phyloP scores from a whole-genome alignment of 1,284 basidiomycete species.

The Trichosporon sp. region DNA sequence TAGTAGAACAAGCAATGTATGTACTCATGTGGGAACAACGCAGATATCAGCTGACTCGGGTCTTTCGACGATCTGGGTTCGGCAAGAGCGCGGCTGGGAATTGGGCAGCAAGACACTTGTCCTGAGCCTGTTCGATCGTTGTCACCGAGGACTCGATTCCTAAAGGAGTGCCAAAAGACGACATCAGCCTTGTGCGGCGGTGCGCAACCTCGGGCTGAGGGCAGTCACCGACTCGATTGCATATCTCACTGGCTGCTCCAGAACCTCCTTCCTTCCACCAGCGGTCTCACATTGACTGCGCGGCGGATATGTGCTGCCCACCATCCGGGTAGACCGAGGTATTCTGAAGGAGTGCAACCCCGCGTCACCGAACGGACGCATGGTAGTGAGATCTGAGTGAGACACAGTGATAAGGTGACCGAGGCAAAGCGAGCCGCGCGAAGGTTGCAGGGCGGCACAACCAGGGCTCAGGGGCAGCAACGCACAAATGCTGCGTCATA shows the following conservation, averaged over 20 bases:
- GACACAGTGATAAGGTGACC: not conserved
- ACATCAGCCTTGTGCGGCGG: too few relatives aligned
- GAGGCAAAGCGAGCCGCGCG: not conserved
- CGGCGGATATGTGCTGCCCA: too few relatives aligned
- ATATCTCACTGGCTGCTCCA: not conserved
- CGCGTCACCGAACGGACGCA: too few relatives aligned
- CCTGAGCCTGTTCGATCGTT: not conserved
- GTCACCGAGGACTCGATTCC: not conserved
- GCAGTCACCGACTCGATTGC: not conserved
- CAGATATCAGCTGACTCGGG: not conserved
- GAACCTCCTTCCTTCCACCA: too few relatives aligned
- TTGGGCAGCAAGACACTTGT: not conserved
- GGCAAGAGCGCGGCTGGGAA: too few relatives aligned
- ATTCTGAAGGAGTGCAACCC: too few relatives aligned
- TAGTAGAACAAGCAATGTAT: constrained; percentile 3
- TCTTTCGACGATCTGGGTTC: not conserved
- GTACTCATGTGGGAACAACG: not conserved
- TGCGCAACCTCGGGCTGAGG: too few relatives aligned
- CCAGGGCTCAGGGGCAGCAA: not conserved
- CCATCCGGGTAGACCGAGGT: too few relatives aligned
- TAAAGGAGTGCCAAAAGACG: not conserved
- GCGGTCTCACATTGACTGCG: too few relatives aligned
- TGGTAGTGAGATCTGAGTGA: not conserved
- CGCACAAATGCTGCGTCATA: not conserved
- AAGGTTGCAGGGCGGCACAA: not conserved